A percentile compares a stretch with the other conserved stretches of the same genome.
Conservation (phyloP, 1,284 basidiomycete species). For the Sporisorium scitamineum region DNA sequence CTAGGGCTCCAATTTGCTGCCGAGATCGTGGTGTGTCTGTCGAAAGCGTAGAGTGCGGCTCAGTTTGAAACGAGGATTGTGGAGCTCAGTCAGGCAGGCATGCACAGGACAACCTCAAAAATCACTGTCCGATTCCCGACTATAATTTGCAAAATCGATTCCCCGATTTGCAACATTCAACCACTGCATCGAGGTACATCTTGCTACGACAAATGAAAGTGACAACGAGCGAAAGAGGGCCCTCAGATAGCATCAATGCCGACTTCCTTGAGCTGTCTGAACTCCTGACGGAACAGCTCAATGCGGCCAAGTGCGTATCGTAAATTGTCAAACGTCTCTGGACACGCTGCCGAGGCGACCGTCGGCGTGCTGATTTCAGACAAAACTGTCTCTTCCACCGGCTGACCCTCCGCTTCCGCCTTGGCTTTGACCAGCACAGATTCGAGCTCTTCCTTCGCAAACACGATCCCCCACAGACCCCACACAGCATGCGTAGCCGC, state of each 20-base stretch:
- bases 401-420: slow-evolving; percentile 31
- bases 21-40: not conserved
- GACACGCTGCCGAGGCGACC: slow-evolving; percentile 28
- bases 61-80: not conserved
- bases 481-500: slow-evolving; percentile 65
- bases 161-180: slow-evolving; percentile 1
- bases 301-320: slow-evolving; percentile 64
- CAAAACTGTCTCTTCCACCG: slow-evolving; percentile 29
- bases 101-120: not conserved
- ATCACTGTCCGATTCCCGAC: slow-evolving; percentile 4
- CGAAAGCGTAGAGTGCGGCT: not conserved
- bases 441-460: slow-evolving; percentile 61
- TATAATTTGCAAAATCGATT: not conserved
- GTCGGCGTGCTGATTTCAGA: slow-evolving; percentile 11
- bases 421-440: slow-evolving; percentile 39
- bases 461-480: slow-evolving; percentile 67
- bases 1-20: slow-evolving; percentile 1
- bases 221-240: not conserved
- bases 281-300: slow-evolving; percentile 62
- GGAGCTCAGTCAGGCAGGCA: not conserved
- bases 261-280: slow-evolving; percentile 34
- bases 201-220: too few relatives aligned
- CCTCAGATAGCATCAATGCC: slow-evolving; percentile 36
- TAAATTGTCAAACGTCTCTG: slow-evolving; percentile 64
- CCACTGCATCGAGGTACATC: too few relatives aligned